Percentiles rank a stretch among this genome's conserved stretches.
Evolutionary conservation across 768 basidiomycete species (phyloP).

Genomic region (Trametes sanguinea): DNA sequence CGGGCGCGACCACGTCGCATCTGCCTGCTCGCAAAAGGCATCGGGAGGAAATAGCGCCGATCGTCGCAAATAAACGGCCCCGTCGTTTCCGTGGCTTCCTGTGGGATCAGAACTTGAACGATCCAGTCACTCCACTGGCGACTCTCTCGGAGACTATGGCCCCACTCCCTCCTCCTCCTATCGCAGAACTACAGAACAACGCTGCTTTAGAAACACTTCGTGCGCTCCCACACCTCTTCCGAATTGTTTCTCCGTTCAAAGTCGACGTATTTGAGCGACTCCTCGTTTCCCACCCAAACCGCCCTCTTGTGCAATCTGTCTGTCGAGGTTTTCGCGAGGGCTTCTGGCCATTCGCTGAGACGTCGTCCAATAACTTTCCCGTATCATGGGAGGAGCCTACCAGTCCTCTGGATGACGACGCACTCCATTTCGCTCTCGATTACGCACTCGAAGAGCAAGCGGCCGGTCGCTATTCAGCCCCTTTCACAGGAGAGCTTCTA

Average conservation of each 20-base stretch:
- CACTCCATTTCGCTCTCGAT: not conserved
- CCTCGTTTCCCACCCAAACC: conserved; percentile 40
- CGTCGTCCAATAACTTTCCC: conserved; percentile 25
- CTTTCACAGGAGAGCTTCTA: conserved; percentile 37
- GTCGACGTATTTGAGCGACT: conserved; percentile 34
- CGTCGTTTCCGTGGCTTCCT: conserved; percentile 1
- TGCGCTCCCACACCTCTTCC: conserved; percentile 36
- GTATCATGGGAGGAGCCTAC: conserved; percentile 24
- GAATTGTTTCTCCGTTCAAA: conserved; percentile 40
- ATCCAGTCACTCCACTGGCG: not conserved
- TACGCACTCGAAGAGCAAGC: conserved; percentile 22
- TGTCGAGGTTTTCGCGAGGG: conserved; percentile 35
- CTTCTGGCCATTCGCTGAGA: conserved; percentile 48
- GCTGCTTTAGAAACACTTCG: conserved; percentile 29
- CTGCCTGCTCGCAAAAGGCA: too few species aligned
- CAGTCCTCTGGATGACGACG: not conserved
- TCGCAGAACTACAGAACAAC: conserved; percentile 17
- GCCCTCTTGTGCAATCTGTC: conserved; percentile 39
- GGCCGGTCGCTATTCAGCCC: conserved; percentile 21
- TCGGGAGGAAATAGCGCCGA: conserved; percentile 4
- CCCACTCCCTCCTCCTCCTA: conserved; percentile 23
- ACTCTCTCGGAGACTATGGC: not conserved
- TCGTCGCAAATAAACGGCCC: conserved; percentile 10
- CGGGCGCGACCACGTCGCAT: too few species aligned
- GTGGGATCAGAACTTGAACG: not conserved